Evolutionary conservation across 805 yeast species (phyloP).

Genomic region (Sungouiozyma ichnusensis): DNA sequence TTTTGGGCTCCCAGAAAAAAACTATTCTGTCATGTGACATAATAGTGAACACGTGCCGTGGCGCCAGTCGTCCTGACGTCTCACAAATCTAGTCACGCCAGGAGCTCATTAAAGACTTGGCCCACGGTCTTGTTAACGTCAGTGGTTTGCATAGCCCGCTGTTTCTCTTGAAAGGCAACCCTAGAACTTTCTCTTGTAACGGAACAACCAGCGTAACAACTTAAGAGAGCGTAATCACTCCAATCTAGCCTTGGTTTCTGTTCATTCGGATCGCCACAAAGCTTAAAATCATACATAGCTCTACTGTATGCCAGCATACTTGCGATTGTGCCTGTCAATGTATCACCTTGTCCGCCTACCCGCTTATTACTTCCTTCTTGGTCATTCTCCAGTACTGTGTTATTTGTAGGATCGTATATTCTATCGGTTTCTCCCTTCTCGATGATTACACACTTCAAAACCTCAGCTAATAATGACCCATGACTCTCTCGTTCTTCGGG

Average conservation of each 20-base stretch:
- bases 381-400: conserved; percentile 32
- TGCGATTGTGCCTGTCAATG: conserved; percentile 76
- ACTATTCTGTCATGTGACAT: too few species aligned
- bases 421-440: conserved; percentile 65
- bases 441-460: conserved; percentile 29
- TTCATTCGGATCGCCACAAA: conserved; percentile 44
- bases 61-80: too few species aligned
- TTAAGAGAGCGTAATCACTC: conserved; percentile 34
- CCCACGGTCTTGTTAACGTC: conserved; percentile 65
- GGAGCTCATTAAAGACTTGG: conserved; percentile 44
- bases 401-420: conserved; percentile 30
- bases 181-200: conserved; percentile 56
- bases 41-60: too few species aligned
- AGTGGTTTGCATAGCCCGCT: conserved; percentile 78
- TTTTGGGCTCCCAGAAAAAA: too few species aligned
- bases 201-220: conserved; percentile 63
- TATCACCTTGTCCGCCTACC: conserved; percentile 96
- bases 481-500: conserved; percentile 25
- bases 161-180: conserved; percentile 53
- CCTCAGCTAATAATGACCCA: conserved; percentile 17
- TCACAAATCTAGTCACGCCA: conserved; percentile 7
- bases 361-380: conserved; percentile 61
- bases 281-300: conserved; percentile 43
- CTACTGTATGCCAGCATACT: conserved; percentile 73
- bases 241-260: conserved; percentile 22